phyloP scores from a whole-genome alignment of 257 asterid species.

The Lantana camara region DNA sequence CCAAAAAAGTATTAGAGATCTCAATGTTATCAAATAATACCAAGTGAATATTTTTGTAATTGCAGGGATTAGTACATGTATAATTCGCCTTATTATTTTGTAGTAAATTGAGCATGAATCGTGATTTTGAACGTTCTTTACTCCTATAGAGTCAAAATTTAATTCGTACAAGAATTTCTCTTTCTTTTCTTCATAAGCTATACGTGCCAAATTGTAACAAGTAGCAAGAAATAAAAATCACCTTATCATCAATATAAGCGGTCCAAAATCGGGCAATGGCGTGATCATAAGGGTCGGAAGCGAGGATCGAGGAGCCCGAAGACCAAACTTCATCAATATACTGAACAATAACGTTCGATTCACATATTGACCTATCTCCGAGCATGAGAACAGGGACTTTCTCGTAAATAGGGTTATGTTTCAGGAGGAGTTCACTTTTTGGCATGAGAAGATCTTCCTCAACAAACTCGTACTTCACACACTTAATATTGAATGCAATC shows the following conservation, averaged over 20 bases:
- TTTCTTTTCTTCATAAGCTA: too few species aligned
- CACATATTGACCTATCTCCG: constrained; percentile 32
- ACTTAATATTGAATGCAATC: constrained; percentile 41
- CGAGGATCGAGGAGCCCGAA: constrained; percentile 39
- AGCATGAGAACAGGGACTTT: constrained; percentile 41
- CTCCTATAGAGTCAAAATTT: too few species aligned
- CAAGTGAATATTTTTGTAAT: too few species aligned
- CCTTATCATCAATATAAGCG: constrained; percentile 48
- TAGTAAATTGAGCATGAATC: too few species aligned
- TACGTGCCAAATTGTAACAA: too few species aligned
- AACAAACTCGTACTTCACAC: constrained; percentile 22
- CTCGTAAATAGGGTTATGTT: constrained; percentile 35
- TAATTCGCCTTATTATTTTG: too few species aligned
- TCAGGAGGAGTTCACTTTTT: constrained; percentile 34
- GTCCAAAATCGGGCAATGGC: constrained; percentile 57
- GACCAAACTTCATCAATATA: constrained; percentile 49
- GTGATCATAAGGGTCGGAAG: constrained; percentile 45
- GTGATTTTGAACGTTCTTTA: too few species aligned
- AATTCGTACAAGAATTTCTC: too few species aligned
- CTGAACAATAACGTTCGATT: constrained; percentile 35
- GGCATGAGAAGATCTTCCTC: neutral
- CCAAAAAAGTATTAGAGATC: too few species aligned
- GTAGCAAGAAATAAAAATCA: neutral
- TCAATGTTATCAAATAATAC: too few species aligned
- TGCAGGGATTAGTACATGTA: too few species aligned